Evolutionary conservation across 2,329 filamentous ascomycete species (phyloP).

Genomic region (Reticulascus tulasneorum): DNA sequence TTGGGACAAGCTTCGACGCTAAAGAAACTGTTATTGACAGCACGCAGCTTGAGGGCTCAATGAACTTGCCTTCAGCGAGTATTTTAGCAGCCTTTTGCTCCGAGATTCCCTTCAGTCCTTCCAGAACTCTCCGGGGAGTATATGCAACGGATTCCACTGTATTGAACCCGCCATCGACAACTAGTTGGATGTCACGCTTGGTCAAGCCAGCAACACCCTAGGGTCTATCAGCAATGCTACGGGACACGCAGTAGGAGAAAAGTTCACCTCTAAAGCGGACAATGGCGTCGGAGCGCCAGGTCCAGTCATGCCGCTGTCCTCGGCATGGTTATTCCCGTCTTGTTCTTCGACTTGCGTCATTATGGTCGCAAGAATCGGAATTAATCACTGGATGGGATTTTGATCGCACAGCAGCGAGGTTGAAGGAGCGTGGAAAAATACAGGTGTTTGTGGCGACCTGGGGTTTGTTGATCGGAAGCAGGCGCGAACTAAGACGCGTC

Average conservation of each 20-base stretch:
- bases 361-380: slow-evolving; percentile 2
- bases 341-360: slow-evolving; percentile 56
- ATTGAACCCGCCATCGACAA: slow-evolving; percentile 88
- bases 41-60: slow-evolving; percentile 13
- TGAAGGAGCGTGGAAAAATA: too few species aligned
- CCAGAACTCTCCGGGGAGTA: slow-evolving; percentile 74
- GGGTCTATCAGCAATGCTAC: slow-evolving; percentile 1
- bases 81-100: slow-evolving; percentile 95
- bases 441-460: slow-evolving; percentile 5
- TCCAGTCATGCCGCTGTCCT: slow-evolving; percentile 70
- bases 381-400: background rate
- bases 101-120: slow-evolving; percentile 97
- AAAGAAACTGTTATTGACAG: slow-evolving; percentile 1
- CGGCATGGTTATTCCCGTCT: slow-evolving; percentile 62
- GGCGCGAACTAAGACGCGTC: too few species aligned
- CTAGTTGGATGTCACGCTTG: slow-evolving; percentile 90
- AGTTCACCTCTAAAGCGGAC: slow-evolving; percentile 72
- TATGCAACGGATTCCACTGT: slow-evolving; percentile 96
- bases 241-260: background rate
- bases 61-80: slow-evolving; percentile 69
- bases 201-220: slow-evolving; percentile 85
- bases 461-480: slow-evolving; percentile 18
- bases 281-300: slow-evolving; percentile 94
- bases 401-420: too few species aligned
- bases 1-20: slow-evolving; percentile 95